Conservation (phyloP, 2,329 filamentous ascomycete genomes). For the Endoconidiophora laricicola region DNA sequence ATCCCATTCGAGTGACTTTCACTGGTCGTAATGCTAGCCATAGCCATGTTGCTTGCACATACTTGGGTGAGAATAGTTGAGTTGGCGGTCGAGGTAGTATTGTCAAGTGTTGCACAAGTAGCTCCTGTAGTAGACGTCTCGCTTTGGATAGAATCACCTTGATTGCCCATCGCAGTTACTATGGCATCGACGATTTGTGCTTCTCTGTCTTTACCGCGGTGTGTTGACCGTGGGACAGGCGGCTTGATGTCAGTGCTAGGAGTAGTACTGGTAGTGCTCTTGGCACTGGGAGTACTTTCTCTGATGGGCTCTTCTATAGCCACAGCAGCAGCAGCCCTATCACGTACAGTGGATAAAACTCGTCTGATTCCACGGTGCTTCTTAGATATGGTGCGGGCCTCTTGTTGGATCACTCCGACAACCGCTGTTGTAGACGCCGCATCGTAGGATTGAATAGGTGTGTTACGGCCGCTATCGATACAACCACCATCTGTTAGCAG, state of each 20-base stretch:
- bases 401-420: background rate
- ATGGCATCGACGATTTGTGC: background rate
- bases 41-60: too few relatives aligned
- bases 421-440: conserved; percentile 5
- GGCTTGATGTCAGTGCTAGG: too few relatives aligned
- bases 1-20: too few relatives aligned
- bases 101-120: too few relatives aligned
- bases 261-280: background rate
- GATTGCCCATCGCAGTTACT: background rate
- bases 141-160: background rate
- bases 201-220: background rate
- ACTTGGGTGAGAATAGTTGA: too few relatives aligned
- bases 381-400: background rate
- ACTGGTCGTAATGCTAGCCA: too few relatives aligned
- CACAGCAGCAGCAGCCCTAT: background rate
- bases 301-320: background rate
- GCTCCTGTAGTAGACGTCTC: too few relatives aligned
- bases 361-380: conserved; percentile 5
- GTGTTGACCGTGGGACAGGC: background rate
- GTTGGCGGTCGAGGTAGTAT: too few relatives aligned
- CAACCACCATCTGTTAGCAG: background rate
- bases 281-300: background rate
- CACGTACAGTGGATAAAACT: conserved; percentile 9
- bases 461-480: conserved; percentile 1
- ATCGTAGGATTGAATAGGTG: conserved; percentile 3